phyloP scores from a whole-genome alignment of 371 early-diverging fungal genomes.

The Saksenaea oblongispora region DNA sequence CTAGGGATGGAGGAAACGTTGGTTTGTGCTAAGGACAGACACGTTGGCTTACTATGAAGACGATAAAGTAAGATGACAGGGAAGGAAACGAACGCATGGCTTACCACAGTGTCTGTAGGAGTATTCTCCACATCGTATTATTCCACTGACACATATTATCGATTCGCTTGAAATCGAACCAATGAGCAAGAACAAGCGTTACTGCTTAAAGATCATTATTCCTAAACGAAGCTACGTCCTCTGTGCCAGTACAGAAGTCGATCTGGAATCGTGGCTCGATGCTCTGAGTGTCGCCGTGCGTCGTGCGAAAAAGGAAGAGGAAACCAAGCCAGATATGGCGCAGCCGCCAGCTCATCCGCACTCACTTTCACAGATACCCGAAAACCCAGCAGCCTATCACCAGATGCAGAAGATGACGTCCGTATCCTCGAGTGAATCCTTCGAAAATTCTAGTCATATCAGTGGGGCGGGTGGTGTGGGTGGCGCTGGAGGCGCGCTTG shows the following conservation, averaged over 20 bases:
- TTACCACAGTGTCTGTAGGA: slow-evolving; percentile 47
- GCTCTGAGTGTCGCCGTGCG: slow-evolving; percentile 60
- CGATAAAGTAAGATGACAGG: slow-evolving; percentile 53
- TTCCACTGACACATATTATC: slow-evolving; percentile 68
- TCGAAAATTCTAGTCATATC: slow-evolving; percentile 48
- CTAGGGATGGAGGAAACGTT: slow-evolving; percentile 83
- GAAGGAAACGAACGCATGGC: not conserved
- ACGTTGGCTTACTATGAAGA: slow-evolving; percentile 82
- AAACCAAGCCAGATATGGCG: not conserved
- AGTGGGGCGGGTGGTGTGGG: slow-evolving; percentile 44
- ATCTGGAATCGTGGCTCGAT: slow-evolving; percentile 69
- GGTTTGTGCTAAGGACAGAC: slow-evolving; percentile 82
- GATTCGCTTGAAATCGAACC: slow-evolving; percentile 78
- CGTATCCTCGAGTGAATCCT: slow-evolving; percentile 29
- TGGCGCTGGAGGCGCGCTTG: slow-evolving; percentile 32
- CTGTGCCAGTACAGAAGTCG: slow-evolving; percentile 63
- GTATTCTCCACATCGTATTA: slow-evolving; percentile 73
- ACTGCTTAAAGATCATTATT: slow-evolving; percentile 79
- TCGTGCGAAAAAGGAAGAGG: slow-evolving; percentile 43
- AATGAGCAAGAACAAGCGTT: slow-evolving; percentile 54
- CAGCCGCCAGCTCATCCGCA: slow-evolving; percentile 7
- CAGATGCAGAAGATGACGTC: not conserved
- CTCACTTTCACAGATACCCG: slow-evolving; percentile 27
- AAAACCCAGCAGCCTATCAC: slow-evolving; percentile 5
- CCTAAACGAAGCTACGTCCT: slow-evolving; percentile 73